Conservation (phyloP, 192 early-diverging fungal species). For the Dissophora ornata region DNA sequence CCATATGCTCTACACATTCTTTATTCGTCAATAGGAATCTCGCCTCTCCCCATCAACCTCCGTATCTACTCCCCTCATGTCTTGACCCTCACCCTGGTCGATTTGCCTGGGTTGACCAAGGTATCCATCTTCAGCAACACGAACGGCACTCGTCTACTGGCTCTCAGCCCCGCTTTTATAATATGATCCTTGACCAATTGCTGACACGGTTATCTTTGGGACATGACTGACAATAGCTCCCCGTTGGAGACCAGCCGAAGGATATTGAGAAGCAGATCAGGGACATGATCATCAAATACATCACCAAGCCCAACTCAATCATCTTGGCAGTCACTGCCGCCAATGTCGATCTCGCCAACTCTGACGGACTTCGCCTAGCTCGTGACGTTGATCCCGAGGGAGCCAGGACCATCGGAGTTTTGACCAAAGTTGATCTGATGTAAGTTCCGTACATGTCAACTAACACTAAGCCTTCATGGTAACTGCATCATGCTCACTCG, state of each 20-base stretch:
- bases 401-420: constrained; percentile 97
- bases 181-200: no score
- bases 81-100: constrained; percentile 97
- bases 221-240: constrained; percentile 65
- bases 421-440: constrained; percentile 99
- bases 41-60: constrained; percentile 97
- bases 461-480: no score
- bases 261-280: constrained; percentile 99
- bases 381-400: constrained; percentile 99
- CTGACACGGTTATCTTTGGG: constrained; percentile 2
- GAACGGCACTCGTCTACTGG: no score
- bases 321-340: constrained; percentile 98
- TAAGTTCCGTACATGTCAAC: no score
- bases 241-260: constrained; percentile 98
- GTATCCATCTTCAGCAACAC: constrained; percentile 38
- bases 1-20: neutral
- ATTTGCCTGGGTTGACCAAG: constrained; percentile 99
- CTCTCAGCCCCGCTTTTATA: no score
- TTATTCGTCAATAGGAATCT: constrained; percentile 72
- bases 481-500: no score
- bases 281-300: constrained; percentile 98
- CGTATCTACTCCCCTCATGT: constrained; percentile 98
- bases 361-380: constrained; percentile 98
- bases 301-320: constrained; percentile 97
- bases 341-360: constrained; percentile 99